These are phyloP conservation scores for Voacanga thouarsii DNA, from an alignment of 257 asterid species.

Conservation along the genomic window DNA sequence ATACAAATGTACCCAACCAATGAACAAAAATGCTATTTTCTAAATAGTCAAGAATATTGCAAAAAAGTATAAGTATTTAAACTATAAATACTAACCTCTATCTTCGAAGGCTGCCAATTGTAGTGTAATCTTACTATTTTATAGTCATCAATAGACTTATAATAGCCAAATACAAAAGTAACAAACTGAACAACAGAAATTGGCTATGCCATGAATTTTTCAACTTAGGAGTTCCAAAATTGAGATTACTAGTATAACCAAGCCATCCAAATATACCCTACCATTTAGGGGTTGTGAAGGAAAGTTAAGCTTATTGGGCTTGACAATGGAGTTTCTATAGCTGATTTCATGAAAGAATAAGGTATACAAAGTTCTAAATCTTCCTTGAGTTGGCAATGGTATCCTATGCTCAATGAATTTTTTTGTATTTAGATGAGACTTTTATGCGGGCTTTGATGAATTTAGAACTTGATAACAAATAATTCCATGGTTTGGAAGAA, in stretches of 20 bases:
- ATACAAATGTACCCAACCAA: too few species aligned
- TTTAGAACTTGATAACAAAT: slow-evolving; percentile 17
- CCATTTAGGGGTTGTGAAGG: not conserved
- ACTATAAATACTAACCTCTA: not conserved
- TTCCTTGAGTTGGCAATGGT: not conserved
- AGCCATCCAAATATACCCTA: not conserved
- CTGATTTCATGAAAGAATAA: not conserved
- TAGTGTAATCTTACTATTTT: too few species aligned
- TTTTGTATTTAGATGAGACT: not conserved
- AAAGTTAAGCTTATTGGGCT: not conserved
- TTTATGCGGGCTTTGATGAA: slow-evolving; percentile 26
- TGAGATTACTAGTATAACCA: not conserved
- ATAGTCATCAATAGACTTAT: too few species aligned
- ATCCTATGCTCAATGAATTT: not conserved
- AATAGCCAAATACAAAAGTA: too few species aligned
- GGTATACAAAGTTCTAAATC: not conserved
- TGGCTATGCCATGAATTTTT: not conserved
- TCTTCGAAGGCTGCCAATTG: not conserved
- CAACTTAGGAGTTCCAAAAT: not conserved
- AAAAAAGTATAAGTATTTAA: not conserved
- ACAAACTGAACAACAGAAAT: too few species aligned
- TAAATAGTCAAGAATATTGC: not conserved
- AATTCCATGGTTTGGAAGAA: slow-evolving; percentile 23
- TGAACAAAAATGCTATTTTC: not conserved
- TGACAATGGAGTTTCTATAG: not conserved